These are phyloP conservation scores for Penicillium nordicum DNA, from an alignment of 2,329 filamentous ascomycete species.

Conservation along the genomic window DNA sequence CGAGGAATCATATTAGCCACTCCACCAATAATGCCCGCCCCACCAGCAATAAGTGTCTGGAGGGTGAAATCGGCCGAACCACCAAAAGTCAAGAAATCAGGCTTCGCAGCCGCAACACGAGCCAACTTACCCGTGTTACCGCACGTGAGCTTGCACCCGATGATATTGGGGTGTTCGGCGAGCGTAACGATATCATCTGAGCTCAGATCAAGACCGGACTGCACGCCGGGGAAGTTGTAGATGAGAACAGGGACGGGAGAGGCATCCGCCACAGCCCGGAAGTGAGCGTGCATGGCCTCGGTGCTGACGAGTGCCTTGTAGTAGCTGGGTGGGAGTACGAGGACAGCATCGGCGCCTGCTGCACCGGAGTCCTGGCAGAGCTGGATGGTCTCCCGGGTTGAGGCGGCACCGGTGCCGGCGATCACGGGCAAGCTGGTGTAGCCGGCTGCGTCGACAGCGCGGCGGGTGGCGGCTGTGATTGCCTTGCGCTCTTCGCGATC, in stretches of 20 bases:
- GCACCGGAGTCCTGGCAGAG: slow-evolving; percentile 66
- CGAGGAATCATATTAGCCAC: slow-evolving; percentile 84
- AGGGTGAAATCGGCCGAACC: slow-evolving; percentile 85
- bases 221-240: slow-evolving; percentile 70
- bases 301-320: slow-evolving; percentile 66
- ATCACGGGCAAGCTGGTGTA: slow-evolving; percentile 67
- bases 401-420: slow-evolving; percentile 71
- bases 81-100: slow-evolving; percentile 75
- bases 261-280: slow-evolving; percentile 60
- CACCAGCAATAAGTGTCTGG: slow-evolving; percentile 74
- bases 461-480: slow-evolving; percentile 67
- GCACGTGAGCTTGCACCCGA: slow-evolving; percentile 69
- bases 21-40: slow-evolving; percentile 80
- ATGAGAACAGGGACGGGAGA: slow-evolving; percentile 63
- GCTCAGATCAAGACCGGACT: slow-evolving; percentile 64
- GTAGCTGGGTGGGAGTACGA: slow-evolving; percentile 74
- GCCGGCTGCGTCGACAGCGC: slow-evolving; percentile 64
- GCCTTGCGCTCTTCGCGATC: slow-evolving; percentile 65
- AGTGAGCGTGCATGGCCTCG: slow-evolving; percentile 60
- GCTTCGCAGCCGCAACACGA: slow-evolving; percentile 52
- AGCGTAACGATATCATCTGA: slow-evolving; percentile 62
- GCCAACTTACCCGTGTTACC: slow-evolving; percentile 72
- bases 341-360: slow-evolving; percentile 69
- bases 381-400: slow-evolving; percentile 68
- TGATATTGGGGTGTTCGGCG: slow-evolving; percentile 60